Evolutionary conservation across 495 filamentous ascomycete genomes (phyloP), one percentile per base, ranked within the genome.

Genomic region (Xylaria venustula): DNA sequence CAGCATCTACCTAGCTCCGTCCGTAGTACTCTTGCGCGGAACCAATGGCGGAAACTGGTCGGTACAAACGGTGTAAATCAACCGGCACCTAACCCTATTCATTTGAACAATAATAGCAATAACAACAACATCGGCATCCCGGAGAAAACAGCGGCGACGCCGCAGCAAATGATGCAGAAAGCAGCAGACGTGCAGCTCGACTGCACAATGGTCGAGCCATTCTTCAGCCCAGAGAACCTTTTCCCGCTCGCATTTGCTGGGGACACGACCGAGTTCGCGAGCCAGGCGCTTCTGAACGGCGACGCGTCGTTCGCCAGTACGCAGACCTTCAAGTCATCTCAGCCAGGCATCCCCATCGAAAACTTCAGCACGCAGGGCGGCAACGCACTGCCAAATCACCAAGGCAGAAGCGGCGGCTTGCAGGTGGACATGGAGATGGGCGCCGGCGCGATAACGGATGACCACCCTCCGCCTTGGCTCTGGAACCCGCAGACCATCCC

Each of bases 41-140:
- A 79, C 1, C 71, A 71, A 7, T 81, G 79, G 78, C 71, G 76
- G 26, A 76, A 78, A 50, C 68, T 79, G 1, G 72, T 80, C 40
- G 73, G 76, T n/a, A 64, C 74, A n/a, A 74, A 72, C 20, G 44
- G 50, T 5, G 62, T 58, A 9, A 60, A 67, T 45, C 59, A 53
- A 28, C 57, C 62, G 1, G 17, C 7, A 15, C 22, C 17, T 19
- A 22, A 41, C 23, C 17, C 17, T 20, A 4, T 20, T 4, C n/a
- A 19, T 2, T 45, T 5, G 22, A 20, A 55, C n/a, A 41, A 22
- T 2, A 32, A 32, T 20, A n/a, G 11, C 26, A 51, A 19, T 8
- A 34, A 17, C 30, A 26, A 49, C 17, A 45, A 25, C 6, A 14
- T 49, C 7, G 30, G 32, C 3, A 7, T 30, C 14, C 55, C 73